A percentile compares a stretch with the other conserved stretches of the same genome.
phyloP scores from a whole-genome alignment of 164 flowering plant genomes.

The Chimonanthus salicifolius region DNA sequence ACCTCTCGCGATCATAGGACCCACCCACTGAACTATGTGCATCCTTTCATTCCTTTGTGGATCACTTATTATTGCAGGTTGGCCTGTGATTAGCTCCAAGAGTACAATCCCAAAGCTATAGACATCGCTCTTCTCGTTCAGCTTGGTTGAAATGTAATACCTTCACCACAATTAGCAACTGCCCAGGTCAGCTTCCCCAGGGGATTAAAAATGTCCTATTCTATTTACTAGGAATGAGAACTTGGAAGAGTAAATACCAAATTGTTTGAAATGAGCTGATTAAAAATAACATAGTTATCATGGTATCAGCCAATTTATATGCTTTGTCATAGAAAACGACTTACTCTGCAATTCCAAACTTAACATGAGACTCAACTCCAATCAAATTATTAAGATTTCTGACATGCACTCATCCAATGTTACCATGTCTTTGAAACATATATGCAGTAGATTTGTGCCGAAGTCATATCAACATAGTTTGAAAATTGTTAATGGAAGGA shows the following conservation, averaged over 20 bases:
- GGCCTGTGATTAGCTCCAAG: slow-evolving; percentile 43
- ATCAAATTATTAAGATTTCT: background rate
- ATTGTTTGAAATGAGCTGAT: too few relatives aligned
- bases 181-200: background rate
- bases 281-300: too few relatives aligned
- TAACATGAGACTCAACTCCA: too few relatives aligned
- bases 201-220: background rate
- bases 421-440: background rate
- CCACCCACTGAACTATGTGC: slow-evolving; percentile 31
- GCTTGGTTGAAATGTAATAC: slow-evolving; percentile 20
- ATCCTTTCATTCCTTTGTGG: background rate
- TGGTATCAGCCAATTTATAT: too few relatives aligned
- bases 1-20: slow-evolving; percentile 23
- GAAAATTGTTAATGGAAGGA: too few relatives aligned
- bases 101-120: slow-evolving; percentile 50
- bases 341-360: too few relatives aligned
- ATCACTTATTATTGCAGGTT: slow-evolving; percentile 17
- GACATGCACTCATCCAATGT: background rate
- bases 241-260: background rate
- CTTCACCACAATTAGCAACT: slow-evolving; percentile 7
- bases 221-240: background rate
- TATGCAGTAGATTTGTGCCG: background rate
- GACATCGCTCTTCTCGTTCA: slow-evolving; percentile 51
- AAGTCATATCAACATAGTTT: too few relatives aligned
- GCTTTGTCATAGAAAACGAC: too few relatives aligned